Evolutionary conservation across 2,329 filamentous ascomycete genomes (phyloP).

Genomic region (Dactylellina haptotyla): DNA sequence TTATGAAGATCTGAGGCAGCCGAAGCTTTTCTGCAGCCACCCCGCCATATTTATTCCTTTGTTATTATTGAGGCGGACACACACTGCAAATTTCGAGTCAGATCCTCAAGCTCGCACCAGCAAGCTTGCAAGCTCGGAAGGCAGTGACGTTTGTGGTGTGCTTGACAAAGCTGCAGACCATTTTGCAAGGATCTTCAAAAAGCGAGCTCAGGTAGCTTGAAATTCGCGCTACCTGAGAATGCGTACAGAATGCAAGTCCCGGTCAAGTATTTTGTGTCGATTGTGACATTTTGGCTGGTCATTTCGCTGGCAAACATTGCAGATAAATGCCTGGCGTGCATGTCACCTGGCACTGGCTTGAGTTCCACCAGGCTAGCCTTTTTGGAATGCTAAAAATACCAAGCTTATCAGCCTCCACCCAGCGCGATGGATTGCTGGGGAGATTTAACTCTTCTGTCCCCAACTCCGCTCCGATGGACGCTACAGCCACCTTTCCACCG

Average conservation of each 20-base stretch:
- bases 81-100: constrained; percentile 34
- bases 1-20: not conserved
- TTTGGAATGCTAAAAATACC: constrained; percentile 52
- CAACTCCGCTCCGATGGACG: constrained; percentile 37
- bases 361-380: constrained; percentile 44
- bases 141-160: constrained; percentile 52
- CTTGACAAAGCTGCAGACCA: constrained; percentile 45
- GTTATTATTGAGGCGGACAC: constrained; percentile 46
- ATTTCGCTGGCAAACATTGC: constrained; percentile 50
- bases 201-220: constrained; percentile 28
- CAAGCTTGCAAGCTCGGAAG: constrained; percentile 24
- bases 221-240: constrained; percentile 49
- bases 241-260: constrained; percentile 18
- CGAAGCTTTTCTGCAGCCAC: constrained; percentile 17
- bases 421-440: constrained; percentile 3
- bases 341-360: constrained; percentile 40
- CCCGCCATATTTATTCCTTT: no score
- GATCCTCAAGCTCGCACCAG: constrained; percentile 28
- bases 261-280: constrained; percentile 37
- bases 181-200: constrained; percentile 38
- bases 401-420: constrained; percentile 51
- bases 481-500: constrained; percentile 26
- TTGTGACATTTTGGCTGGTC: constrained; percentile 28
- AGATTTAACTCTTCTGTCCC: not conserved
- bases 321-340: constrained; percentile 34